Evolutionary conservation across 1,284 basidiomycete genomes (phyloP).

Genomic region (Athelia sp.): DNA sequence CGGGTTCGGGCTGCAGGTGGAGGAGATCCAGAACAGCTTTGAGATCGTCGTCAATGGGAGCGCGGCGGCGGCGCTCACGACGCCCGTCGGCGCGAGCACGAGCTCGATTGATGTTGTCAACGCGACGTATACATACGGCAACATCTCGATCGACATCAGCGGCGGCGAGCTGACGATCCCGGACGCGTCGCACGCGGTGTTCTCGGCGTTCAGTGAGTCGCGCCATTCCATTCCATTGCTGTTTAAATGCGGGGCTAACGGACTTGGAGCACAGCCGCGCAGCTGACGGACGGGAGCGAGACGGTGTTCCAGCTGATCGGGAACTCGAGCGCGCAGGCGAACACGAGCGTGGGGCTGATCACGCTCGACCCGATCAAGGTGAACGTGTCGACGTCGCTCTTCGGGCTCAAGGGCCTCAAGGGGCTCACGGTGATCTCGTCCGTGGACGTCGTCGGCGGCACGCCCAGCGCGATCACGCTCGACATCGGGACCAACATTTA

Average conservation of each 20-base stretch:
- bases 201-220: slow-evolving; percentile 54
- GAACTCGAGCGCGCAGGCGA: slow-evolving; percentile 58
- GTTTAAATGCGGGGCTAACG: too few relatives aligned
- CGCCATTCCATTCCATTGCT: too few relatives aligned
- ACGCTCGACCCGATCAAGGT: slow-evolving; percentile 73
- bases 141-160: slow-evolving; percentile 60
- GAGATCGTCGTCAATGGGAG: not conserved
- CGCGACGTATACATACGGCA: slow-evolving; percentile 57
- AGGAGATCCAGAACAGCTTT: slow-evolving; percentile 1
- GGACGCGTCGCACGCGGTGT: slow-evolving; percentile 44
- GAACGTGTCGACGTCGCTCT: slow-evolving; percentile 63
- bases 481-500: slow-evolving; percentile 31
- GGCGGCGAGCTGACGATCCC: slow-evolving; percentile 51
- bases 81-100: slow-evolving; percentile 54
- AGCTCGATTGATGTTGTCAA: slow-evolving; percentile 49
- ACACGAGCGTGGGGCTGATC: slow-evolving; percentile 63
- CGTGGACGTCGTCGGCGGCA: slow-evolving; percentile 72
- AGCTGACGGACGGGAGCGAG: slow-evolving; percentile 40
- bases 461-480: slow-evolving; percentile 52
- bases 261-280: slow-evolving; percentile 32
- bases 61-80: too few relatives aligned
- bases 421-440: slow-evolving; percentile 51
- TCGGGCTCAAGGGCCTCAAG: slow-evolving; percentile 61
- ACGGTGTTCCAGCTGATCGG: slow-evolving; percentile 61
- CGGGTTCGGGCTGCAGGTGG: not conserved